Conservation (phyloP, 306 rosid genomes). For the Casuarina glauca region DNA sequence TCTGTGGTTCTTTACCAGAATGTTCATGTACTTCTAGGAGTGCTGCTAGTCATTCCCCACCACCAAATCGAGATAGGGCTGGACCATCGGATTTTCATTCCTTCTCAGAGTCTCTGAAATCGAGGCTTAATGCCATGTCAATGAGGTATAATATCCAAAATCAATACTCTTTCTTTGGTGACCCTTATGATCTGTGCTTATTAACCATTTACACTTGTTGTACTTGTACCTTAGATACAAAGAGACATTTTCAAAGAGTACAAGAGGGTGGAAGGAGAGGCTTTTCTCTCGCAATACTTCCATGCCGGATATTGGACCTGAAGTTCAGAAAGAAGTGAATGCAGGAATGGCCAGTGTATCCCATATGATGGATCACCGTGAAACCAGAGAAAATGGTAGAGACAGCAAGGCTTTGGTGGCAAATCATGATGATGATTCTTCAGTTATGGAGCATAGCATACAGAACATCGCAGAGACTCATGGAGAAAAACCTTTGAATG, state of each 20-base stretch:
- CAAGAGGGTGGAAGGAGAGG: slow-evolving; percentile 86
- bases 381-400: slow-evolving; percentile 44
- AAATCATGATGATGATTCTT: slow-evolving; percentile 33
- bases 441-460: slow-evolving; percentile 39
- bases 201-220: not conserved
- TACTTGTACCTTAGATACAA: slow-evolving; percentile 57
- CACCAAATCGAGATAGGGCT: slow-evolving; percentile 50
- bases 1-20: slow-evolving; percentile 17
- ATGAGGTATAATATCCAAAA: slow-evolving; percentile 47
- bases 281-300: slow-evolving; percentile 67
- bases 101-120: slow-evolving; percentile 76
- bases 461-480: slow-evolving; percentile 37
- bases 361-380: slow-evolving; percentile 56
- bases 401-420: slow-evolving; percentile 33
- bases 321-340: slow-evolving; percentile 59
- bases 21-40: slow-evolving; percentile 37
- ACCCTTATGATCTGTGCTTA: not conserved
- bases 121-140: slow-evolving; percentile 64
- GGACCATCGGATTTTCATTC: slow-evolving; percentile 85
- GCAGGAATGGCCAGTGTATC: slow-evolving; percentile 65
- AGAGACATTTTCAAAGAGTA: slow-evolving; percentile 79
- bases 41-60: slow-evolving; percentile 43
- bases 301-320: slow-evolving; percentile 58
- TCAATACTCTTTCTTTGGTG: slow-evolving; percentile 7
- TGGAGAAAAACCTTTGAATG: slow-evolving; percentile 35